phyloP scores from a whole-genome alignment of 202 grass and related monocot species.

The Dendrocalamus latiflorus region DNA sequence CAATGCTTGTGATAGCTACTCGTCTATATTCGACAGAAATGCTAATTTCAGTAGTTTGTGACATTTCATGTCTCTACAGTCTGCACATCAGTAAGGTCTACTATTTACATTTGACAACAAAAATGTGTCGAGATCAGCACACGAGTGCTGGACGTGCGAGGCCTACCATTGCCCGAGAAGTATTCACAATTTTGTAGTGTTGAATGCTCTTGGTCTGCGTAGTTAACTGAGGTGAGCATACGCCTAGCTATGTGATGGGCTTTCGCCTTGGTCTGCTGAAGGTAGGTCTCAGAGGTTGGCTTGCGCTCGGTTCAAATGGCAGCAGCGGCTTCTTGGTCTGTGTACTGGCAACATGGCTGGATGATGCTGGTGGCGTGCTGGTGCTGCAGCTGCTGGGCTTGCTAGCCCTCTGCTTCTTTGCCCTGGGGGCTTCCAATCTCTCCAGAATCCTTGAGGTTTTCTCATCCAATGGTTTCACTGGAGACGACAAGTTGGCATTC shows the following conservation, averaged over 20 bases:
- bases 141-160: no score
- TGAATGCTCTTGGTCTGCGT: background rate
- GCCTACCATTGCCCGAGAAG: background rate
- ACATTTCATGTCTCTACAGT: no score
- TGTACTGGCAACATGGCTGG: slow-evolving; percentile 12
- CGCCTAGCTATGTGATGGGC: background rate
- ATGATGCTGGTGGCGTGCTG: background rate
- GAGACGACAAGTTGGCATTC: no score
- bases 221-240: background rate
- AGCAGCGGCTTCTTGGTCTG: slow-evolving; percentile 57
- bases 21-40: no score
- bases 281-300: slow-evolving; percentile 51
- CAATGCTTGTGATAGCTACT: no score
- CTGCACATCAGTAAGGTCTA: no score
- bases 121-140: background rate
- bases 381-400: slow-evolving; percentile 5
- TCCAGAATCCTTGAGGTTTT: no score
- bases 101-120: slow-evolving; percentile 6
- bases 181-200: background rate
- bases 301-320: slow-evolving; percentile 45
- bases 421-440: slow-evolving; percentile 65
- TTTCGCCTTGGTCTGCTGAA: slow-evolving; percentile 26
- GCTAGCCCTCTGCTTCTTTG: slow-evolving; percentile 51
- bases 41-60: no score
- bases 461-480: no score